A percentile compares a stretch with the other conserved stretches of the same genome.
These are phyloP conservation scores for Pseudohyphozyma bogoriensis DNA, from an alignment of 768 basidiomycete species.

Conservation along the genomic window DNA sequence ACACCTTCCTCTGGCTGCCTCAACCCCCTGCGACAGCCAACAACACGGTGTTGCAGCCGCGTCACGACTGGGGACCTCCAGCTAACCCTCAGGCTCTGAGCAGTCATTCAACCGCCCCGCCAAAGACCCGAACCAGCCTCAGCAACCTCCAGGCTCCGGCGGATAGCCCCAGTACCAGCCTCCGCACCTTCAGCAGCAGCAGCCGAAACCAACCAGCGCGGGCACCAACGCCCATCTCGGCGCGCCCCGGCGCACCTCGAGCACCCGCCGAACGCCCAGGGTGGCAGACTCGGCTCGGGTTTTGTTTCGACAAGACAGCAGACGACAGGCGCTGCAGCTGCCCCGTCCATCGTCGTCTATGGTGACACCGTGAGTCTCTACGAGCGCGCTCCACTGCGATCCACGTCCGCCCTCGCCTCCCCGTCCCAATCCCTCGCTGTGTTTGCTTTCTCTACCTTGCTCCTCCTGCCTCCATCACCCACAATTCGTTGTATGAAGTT, in stretches of 20 bases:
- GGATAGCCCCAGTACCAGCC: background rate
- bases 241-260: background rate
- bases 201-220: background rate
- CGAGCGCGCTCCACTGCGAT: no score
- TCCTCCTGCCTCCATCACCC: no score
- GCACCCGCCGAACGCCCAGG: background rate
- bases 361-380: conserved; percentile 12
- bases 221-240: background rate
- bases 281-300: conserved; percentile 5
- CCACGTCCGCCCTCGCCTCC: no score
- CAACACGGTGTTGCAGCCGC: no score
- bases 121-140: background rate
- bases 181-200: no score
- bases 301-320: conserved; percentile 18
- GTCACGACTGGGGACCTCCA: no score
- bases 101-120: background rate
- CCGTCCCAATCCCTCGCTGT: no score
- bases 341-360: conserved; percentile 22
- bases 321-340: background rate
- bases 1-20: no score
- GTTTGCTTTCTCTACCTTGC: no score
- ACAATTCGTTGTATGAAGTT: no score
- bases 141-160: background rate
- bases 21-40: no score
- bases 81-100: background rate